phyloP scores from a whole-genome alignment of 805 yeast species.

The Kodamaea leandrae region DNA sequence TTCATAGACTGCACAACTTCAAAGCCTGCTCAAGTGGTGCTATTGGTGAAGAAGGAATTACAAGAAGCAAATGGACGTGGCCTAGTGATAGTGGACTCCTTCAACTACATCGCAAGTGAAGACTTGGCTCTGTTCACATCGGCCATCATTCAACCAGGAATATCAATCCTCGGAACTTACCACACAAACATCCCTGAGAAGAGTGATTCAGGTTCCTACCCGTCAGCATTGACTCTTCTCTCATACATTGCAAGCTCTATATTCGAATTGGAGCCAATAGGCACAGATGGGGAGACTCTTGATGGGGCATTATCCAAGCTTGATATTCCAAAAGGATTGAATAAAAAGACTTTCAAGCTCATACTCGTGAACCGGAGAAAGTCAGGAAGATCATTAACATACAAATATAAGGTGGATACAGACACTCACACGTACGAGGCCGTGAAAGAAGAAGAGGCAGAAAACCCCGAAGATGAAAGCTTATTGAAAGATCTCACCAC shows the following conservation, averaged over 20 bases:
- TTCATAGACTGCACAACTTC: conserved; percentile 46
- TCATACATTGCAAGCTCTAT: conserved; percentile 74
- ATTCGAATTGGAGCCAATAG: conserved; percentile 55
- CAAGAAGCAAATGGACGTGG: conserved; percentile 24
- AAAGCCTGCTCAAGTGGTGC: conserved; percentile 17
- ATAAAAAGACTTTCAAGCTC: conserved; percentile 46
- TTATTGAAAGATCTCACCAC: conserved; percentile 77
- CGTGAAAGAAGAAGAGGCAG: conserved; percentile 20
- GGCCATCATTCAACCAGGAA: conserved; percentile 36
- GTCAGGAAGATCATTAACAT: conserved; percentile 74
- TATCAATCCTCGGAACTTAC: conserved; percentile 33
- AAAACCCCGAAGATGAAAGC: conserved; percentile 46
- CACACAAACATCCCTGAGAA: conserved; percentile 40
- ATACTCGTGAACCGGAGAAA: conserved; percentile 69
- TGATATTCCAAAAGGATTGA: conserved; percentile 49
- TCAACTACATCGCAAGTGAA: conserved; percentile 53
- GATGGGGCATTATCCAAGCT: conserved; percentile 39
- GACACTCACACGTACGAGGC: conserved; percentile 40
- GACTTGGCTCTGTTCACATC: conserved; percentile 51
- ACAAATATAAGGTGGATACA: conserved; percentile 53
- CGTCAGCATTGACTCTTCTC: conserved; percentile 51
- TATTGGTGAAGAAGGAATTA: conserved; percentile 21
- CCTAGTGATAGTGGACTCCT: conserved; percentile 63
- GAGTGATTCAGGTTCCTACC: conserved; percentile 40
- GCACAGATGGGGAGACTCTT: conserved; percentile 46